Evolutionary conservation across 768 basidiomycete genomes (phyloP), one percentile per base, ranked within the genome.

Genomic region (Mycena capillaripes): DNA sequence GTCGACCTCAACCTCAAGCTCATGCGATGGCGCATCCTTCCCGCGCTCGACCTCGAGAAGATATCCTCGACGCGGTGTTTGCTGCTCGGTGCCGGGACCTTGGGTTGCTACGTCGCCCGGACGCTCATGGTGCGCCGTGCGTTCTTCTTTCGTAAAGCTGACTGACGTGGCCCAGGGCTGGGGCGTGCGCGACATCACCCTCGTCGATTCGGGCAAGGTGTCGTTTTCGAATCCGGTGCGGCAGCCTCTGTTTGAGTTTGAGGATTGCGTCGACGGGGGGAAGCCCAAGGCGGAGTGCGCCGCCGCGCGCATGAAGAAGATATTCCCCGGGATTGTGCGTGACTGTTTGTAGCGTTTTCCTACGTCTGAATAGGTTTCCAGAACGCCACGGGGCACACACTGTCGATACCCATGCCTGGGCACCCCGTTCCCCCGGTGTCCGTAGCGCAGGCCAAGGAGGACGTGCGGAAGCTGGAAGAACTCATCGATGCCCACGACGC

Each of bases 221-320:
- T 97, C 96, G 0, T 99, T 97, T 82, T 98, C 97, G 25, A 99
- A 99, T 81, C 98, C 98, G 3, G 98, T 98, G 57, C 89, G 98
- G 40, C 98, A 99, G 80, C 98, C 98, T 3, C 85, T 99, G 9
- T 99, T 99, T 77, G 94, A 96, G 75, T 99, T 98, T 75, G 92
- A 93, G 66, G 98, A 99, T 78, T 98, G 96, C 73, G 82, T 98
- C 34, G 84, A 94, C 46, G 97, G 98, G 0, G 98, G 97, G 0
- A 97, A 94, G 80, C 94, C 94, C 25, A 99, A 99, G 81, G 97
- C 98, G 0, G 91, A 91, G 69, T 94, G 94, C 72, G 98, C 98
- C 0, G 97, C 97, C 0, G 93, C 90, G 21, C 85, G 89, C 32
- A 81, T 99, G 76, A 94, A 91, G 85, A 93, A 91, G 84, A 94